These are phyloP conservation scores for Neurospora crassa DNA, from an alignment of 2,329 filamentous ascomycete species.

Conservation along the genomic window DNA sequence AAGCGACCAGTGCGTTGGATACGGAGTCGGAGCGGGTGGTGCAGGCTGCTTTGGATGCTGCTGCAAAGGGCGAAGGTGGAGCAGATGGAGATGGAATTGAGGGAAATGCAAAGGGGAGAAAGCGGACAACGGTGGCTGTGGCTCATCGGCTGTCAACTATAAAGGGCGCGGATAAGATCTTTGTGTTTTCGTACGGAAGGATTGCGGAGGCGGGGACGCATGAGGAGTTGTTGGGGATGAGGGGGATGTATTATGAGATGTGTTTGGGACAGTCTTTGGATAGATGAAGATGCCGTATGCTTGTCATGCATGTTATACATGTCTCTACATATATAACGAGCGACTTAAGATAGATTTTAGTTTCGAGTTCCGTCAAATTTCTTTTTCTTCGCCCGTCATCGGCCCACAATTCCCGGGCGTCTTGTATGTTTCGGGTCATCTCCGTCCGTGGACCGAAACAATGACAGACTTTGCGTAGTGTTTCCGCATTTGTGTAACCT, in stretches of 20 bases:
- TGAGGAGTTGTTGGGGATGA: slow-evolving; percentile 10
- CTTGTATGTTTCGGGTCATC: not conserved
- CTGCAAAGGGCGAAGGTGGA: slow-evolving; percentile 38
- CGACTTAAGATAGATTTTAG: not conserved
- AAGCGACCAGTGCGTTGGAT: slow-evolving; percentile 58
- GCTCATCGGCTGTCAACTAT: slow-evolving; percentile 49
- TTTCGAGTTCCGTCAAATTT: not conserved
- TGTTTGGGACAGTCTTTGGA: slow-evolving; percentile 14
- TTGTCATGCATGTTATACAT: too few relatives aligned
- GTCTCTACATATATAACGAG: not conserved
- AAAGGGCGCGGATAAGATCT: slow-evolving; percentile 53
- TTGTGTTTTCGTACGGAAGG: slow-evolving; percentile 39
- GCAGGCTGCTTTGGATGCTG: slow-evolving; percentile 48
- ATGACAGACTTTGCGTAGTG: not conserved
- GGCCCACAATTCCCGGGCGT: not conserved
- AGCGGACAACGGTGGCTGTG: slow-evolving; percentile 50
- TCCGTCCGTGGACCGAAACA: not conserved
- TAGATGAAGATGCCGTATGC: not conserved
- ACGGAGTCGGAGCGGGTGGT: slow-evolving; percentile 57
- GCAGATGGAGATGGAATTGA: not conserved
- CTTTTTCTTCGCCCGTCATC: not conserved
- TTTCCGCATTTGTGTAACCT: not conserved
- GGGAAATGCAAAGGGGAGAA: slow-evolving; percentile 15
- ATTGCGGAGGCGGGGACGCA: slow-evolving; percentile 12
- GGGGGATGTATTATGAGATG: slow-evolving; percentile 14